These are phyloP conservation scores for Kalanchoe fedtschenkoi DNA, from an alignment of 164 flowering plant species.

Conservation along the genomic window DNA sequence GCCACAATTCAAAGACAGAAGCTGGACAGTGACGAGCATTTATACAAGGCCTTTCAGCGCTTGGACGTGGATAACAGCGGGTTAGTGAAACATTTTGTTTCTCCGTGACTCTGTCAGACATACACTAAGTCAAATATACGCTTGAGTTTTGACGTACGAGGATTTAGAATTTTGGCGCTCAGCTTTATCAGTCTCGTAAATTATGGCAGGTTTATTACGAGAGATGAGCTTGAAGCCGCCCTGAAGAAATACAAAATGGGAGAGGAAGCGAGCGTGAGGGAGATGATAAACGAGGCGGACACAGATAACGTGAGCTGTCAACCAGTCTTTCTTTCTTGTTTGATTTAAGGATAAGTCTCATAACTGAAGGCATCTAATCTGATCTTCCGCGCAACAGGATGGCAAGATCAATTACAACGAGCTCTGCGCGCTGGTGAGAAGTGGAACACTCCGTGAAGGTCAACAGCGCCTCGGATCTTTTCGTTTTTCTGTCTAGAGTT, in stretches of 20 bases:
- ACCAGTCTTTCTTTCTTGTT: neutral
- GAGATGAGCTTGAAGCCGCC: slow-evolving; percentile 47
- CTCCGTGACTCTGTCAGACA: neutral
- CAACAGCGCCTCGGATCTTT: neutral
- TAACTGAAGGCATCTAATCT: neutral
- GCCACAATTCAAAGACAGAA: slow-evolving; percentile 55
- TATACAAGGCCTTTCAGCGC: slow-evolving; percentile 39
- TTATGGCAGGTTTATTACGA: slow-evolving; percentile 39
- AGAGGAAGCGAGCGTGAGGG: slow-evolving; percentile 43
- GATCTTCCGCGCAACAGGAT: slow-evolving; percentile 22
- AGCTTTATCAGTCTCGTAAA: neutral
- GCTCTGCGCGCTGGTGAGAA: slow-evolving; percentile 52
- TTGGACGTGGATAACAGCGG: slow-evolving; percentile 54
- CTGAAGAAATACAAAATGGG: slow-evolving; percentile 53
- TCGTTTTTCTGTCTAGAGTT: neutral
- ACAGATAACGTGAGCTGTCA: slow-evolving; percentile 46
- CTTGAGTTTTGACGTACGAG: too few relatives aligned
- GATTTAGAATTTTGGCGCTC: too few relatives aligned
- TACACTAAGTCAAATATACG: too few relatives aligned
- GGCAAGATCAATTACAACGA: slow-evolving; percentile 53
- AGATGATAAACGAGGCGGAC: slow-evolving; percentile 51
- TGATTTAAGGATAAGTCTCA: neutral
- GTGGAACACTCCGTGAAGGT: slow-evolving; percentile 23
- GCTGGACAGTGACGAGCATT: slow-evolving; percentile 48
- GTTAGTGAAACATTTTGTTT: slow-evolving; percentile 19